Conservation (phyloP, 1,284 basidiomycete species). For the Phellinidium pouzarii region DNA sequence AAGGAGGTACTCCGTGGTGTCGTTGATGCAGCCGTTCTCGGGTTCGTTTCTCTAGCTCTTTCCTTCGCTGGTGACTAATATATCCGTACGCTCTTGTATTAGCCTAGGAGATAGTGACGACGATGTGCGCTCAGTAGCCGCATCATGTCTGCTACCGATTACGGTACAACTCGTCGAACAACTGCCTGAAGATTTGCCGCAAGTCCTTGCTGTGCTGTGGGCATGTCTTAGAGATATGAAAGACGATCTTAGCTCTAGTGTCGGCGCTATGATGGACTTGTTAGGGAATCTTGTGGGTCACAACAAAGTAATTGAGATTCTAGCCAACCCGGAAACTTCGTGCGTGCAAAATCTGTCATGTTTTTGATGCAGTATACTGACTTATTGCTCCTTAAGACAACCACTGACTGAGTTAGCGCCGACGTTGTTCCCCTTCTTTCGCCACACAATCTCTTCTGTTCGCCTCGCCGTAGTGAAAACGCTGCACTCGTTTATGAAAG, state of each 20-base stretch:
- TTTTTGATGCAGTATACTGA: constrained; percentile 1
- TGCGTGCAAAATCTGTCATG: constrained; percentile 34
- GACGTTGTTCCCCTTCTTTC: constrained; percentile 92
- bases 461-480: constrained; percentile 92
- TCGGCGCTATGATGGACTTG: constrained; percentile 96
- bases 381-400: constrained; percentile 38
- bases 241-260: constrained; percentile 95
- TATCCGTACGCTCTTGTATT: constrained; percentile 16
- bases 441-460: constrained; percentile 93
- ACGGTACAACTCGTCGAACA: constrained; percentile 73
- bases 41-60: constrained; percentile 36
- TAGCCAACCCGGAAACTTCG: constrained; percentile 63
- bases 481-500: constrained; percentile 79
- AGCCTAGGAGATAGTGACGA: constrained; percentile 91
- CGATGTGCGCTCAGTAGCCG: constrained; percentile 94
- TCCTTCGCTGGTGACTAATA: constrained; percentile 13
- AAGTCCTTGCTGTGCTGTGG: constrained; percentile 85
- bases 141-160: constrained; percentile 86
- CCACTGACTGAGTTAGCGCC: constrained; percentile 79
- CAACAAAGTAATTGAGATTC: constrained; percentile 71
- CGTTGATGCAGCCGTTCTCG: constrained; percentile 82
- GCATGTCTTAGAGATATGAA: constrained; percentile 88
- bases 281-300: constrained; percentile 80
- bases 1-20: constrained; percentile 64
- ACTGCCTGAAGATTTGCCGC: constrained; percentile 66